Base-by-base conservation (phyloP, 169 alveolate genomes). In the Plasmodium gallinaceum region DNA sequence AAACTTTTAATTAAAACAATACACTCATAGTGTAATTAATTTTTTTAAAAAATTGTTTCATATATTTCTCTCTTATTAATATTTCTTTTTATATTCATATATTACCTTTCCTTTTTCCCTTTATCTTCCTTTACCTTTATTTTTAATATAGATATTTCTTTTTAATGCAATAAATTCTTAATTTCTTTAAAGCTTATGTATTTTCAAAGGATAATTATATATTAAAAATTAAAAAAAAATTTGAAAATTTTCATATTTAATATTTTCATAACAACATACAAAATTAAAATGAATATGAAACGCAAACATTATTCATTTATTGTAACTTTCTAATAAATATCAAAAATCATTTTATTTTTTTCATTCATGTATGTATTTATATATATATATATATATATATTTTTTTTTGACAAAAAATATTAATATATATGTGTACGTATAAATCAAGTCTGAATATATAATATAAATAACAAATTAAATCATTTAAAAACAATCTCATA, bases 191-290 rank as follows among this genome's bases (percentile, higher is more conserved):
- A 60, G 43, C 18, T 52, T 64, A 24, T 74, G 72, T 74, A 64
- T 74, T 74, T 32, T 58, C 57, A 58, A 18, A 48, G 73, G 72
- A 57, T 39, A 16, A 14, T 60, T 26, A 62, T 37, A 58, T 48
- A 74, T 46, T 45, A 51, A 20, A 58, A 74, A 60, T 32, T 32
- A 39, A 39, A 58, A 16, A 26, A 45, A 48, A 51, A 74, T 52
- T 14, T 73, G 43, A 18, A 39, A 32, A 74, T 14, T 37, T 20
- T 39, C 6, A 46, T 22, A n/a, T 45, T 46, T 24, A 57, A 58
- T 58, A 74, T 42, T 74, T 74, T 74, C 88, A 74, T 58, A 74
- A 61, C 70, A 72, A 26, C 71, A 74, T 61, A 74, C 62, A 32
- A 48, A 24, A 46, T 74, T 58, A 74, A 74, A 58, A 74, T 57